Evolutionary conservation across 2,329 filamentous ascomycete genomes (phyloP).

Genomic region (Beauveria asiatica): DNA sequence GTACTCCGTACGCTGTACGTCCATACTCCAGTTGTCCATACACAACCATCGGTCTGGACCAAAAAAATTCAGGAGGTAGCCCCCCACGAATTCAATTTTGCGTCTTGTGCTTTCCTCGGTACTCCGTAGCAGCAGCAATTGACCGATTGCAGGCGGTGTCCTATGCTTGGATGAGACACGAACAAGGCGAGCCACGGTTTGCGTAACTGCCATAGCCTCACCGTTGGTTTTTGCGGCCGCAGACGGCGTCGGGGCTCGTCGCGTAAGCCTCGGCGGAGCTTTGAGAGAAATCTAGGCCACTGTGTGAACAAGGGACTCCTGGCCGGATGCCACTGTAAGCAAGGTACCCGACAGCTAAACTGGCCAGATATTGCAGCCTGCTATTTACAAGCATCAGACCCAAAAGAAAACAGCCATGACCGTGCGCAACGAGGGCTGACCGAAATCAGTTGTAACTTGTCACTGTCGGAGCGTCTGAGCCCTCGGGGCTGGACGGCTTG

Average conservation of each 20-base stretch:
- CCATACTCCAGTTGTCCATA: not conserved
- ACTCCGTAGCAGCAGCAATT: not conserved
- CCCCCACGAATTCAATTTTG: slow-evolving; percentile 3
- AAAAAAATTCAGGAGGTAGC: not conserved
- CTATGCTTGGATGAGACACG: not conserved
- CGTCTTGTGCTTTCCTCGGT: not conserved
- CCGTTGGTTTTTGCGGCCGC: slow-evolving; percentile 2
- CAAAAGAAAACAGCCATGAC: slow-evolving; percentile 1
- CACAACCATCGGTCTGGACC: not conserved
- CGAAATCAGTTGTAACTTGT: not conserved
- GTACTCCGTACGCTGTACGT: not conserved
- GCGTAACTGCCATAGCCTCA: not conserved
- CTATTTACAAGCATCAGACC: slow-evolving; percentile 3
- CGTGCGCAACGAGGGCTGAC: slow-evolving; percentile 9
- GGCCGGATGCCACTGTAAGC: slow-evolving; percentile 5
- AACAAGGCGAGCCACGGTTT: not conserved
- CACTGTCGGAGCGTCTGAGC: slow-evolving; percentile 2
- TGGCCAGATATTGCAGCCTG: slow-evolving; percentile 6
- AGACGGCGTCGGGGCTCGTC: not conserved
- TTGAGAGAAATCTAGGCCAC: slow-evolving; percentile 5
- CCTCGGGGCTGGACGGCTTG: slow-evolving; percentile 4
- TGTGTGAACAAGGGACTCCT: not conserved
- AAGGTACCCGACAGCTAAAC: not conserved
- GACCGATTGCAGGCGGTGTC: not conserved
- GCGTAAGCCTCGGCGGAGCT: not conserved